A percentile compares a stretch with the other conserved stretches of the same genome.
phyloP scores from a whole-genome alignment of 345 rosid genomes.

The Citrus mangshanensis region DNA sequence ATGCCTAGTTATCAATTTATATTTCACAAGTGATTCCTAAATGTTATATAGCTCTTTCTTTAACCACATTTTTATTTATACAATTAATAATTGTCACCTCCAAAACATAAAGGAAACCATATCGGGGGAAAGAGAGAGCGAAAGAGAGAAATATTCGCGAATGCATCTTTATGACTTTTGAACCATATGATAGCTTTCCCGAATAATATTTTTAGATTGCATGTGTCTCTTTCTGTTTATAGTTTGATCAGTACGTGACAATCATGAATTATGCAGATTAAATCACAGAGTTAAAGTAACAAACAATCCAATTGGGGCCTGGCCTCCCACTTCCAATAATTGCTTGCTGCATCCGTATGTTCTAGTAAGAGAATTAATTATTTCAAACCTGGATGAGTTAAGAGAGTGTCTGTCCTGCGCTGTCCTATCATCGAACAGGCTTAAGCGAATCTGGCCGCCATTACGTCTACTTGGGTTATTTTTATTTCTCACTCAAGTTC shows the following conservation, averaged over 20 bases:
- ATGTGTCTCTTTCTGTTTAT: neutral
- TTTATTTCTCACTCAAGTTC: no score
- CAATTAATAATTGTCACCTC: no score
- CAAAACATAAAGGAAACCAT: neutral
- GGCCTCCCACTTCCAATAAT: neutral
- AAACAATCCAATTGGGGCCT: neutral
- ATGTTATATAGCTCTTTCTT: neutral
- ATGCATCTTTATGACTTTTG: conserved; percentile 13
- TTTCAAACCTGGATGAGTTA: no score
- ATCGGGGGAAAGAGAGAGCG: no score
- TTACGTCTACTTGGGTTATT: no score
- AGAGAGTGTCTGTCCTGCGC: no score
- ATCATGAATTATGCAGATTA: neutral
- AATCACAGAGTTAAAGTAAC: neutral
- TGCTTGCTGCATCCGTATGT: no score
- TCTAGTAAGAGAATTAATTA: no score
- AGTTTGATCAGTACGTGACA: neutral
- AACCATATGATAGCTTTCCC: neutral
- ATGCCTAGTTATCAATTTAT: neutral
- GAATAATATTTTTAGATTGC: neutral
- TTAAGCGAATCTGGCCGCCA: no score
- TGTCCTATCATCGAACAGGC: no score
- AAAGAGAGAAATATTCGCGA: neutral
- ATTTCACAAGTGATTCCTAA: conserved; percentile 7
- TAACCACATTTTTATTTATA: neutral